These are phyloP conservation scores for Beta macrorhiza DNA, from an alignment of 179 eudicot genomes.

Conservation along the genomic window DNA sequence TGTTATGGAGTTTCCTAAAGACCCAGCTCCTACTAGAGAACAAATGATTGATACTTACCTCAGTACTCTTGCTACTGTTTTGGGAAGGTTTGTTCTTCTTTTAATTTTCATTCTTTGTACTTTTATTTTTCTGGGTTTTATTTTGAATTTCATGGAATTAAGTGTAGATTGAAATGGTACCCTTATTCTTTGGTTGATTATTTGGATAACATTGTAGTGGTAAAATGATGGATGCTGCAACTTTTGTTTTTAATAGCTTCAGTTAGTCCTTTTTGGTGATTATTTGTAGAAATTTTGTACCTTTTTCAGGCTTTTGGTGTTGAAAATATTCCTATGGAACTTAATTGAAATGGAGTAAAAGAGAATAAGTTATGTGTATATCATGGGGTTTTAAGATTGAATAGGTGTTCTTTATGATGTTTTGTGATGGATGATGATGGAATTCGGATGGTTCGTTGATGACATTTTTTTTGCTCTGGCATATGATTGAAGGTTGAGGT, in stretches of 20 bases:
- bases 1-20: no score
- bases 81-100: no score
- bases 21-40: no score
- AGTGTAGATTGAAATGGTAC: not conserved
- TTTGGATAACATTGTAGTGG: not conserved
- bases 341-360: not conserved
- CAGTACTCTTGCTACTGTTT: no score
- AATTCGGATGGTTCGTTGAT: not conserved
- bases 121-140: not conserved
- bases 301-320: not conserved
- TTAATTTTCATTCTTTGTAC: no score
- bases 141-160: not conserved
- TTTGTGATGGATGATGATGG: not conserved
- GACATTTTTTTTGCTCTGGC: not conserved
- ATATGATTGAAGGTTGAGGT: not conserved
- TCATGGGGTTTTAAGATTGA: not conserved
- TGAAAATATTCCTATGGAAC: not conserved
- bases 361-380: not conserved
- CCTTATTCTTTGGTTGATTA: not conserved
- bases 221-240: not conserved
- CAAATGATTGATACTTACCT: no score
- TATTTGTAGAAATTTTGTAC: not conserved
- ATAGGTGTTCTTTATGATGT: no score
- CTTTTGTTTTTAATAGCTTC: not conserved
- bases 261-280: not conserved